A percentile compares a stretch with the other conserved stretches of the same genome.
Evolutionary conservation across 2,329 filamentous ascomycete genomes (phyloP).

Genomic region (Epichloe scottii): DNA sequence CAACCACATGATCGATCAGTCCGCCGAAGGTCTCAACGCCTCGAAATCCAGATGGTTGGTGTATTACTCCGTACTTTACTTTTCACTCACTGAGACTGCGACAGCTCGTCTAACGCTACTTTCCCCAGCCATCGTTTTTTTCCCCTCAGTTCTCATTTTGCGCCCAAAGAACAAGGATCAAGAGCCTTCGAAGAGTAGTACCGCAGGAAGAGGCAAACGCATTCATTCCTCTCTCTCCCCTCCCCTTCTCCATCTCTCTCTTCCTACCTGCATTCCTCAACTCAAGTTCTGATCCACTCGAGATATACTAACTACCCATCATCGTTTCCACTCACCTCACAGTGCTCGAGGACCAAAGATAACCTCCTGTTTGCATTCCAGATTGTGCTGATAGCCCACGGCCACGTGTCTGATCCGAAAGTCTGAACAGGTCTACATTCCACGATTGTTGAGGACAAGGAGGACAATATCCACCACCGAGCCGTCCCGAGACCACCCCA

Average conservation of each 20-base stretch:
- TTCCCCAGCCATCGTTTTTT: slow-evolving; percentile 1
- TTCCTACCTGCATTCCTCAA: slow-evolving; percentile 3
- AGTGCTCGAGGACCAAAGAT: slow-evolving; percentile 1
- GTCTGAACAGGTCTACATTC: slow-evolving; percentile 1
- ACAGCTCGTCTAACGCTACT: background rate
- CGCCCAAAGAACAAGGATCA: background rate
- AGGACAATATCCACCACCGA: background rate
- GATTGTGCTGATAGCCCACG: background rate
- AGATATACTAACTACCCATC: background rate
- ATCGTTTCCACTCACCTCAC: background rate
- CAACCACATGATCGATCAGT: slow-evolving; percentile 10
- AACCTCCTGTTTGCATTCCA: slow-evolving; percentile 4
- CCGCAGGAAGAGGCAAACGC: background rate
- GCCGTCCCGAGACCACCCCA: slow-evolving; percentile 3
- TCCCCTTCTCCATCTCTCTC: background rate
- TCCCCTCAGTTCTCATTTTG: background rate
- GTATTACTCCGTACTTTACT: background rate
- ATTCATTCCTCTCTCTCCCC: background rate
- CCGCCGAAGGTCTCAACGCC: slow-evolving; percentile 1
- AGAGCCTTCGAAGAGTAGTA: background rate
- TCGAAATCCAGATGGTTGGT: slow-evolving; percentile 9
- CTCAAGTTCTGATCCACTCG: slow-evolving; percentile 2
- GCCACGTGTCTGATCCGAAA: background rate
- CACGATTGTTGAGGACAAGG: background rate
- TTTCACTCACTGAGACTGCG: background rate